These are phyloP conservation scores for Orbilia brochopaga DNA, from an alignment of 2,329 filamentous ascomycete genomes.

Conservation along the genomic window DNA sequence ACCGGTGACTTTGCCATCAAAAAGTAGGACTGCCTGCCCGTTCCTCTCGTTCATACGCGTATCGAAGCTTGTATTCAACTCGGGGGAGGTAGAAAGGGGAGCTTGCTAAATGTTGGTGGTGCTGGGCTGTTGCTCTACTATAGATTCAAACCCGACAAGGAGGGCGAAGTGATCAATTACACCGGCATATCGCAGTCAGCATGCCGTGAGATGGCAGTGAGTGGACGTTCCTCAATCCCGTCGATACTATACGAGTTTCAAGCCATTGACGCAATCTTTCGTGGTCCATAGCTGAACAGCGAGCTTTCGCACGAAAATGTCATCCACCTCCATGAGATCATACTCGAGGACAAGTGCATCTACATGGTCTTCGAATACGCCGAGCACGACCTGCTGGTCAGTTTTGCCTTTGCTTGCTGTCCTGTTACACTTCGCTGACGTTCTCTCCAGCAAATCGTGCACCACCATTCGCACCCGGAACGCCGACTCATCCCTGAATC, in stretches of 20 bases:
- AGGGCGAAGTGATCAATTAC: constrained; percentile 91
- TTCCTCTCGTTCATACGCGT: no score
- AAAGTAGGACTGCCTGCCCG: constrained; percentile 68
- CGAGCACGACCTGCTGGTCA: constrained; percentile 82
- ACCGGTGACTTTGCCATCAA: constrained; percentile 94
- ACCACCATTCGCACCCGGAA: constrained; percentile 77
- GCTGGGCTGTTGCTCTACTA: constrained; percentile 13
- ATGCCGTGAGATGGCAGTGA: constrained; percentile 85
- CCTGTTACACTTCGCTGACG: constrained; percentile 1
- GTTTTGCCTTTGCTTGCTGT: neutral
- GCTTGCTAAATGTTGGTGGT: neutral
- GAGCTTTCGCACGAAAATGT: constrained; percentile 89
- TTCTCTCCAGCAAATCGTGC: constrained; percentile 76
- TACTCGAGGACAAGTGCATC: constrained; percentile 97
- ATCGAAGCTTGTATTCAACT: neutral
- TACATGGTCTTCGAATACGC: constrained; percentile 99
- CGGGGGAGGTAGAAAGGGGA: no score
- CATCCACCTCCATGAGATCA: constrained; percentile 89
- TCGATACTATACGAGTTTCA: neutral
- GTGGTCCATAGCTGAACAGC: constrained; percentile 69
- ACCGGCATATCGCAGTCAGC: constrained; percentile 97
- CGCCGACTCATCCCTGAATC: constrained; percentile 83
- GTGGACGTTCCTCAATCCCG: constrained; percentile 13
- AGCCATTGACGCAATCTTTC: neutral
- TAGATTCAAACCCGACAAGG: constrained; percentile 94